Conservation (phyloP, 768 basidiomycete genomes). For the Chlorophyllum brunneum region DNA sequence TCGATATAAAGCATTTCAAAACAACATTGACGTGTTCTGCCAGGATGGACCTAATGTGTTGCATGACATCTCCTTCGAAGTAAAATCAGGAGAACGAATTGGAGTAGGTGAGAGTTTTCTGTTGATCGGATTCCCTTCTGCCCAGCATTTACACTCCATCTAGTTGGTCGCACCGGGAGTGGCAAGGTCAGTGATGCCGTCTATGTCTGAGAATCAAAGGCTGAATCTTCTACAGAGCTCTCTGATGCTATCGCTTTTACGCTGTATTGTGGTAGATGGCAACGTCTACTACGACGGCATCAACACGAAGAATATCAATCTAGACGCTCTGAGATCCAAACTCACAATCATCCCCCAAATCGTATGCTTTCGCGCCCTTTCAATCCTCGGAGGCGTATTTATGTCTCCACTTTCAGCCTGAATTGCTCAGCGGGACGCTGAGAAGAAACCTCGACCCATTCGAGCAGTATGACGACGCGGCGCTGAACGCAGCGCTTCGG, state of each 20-base stretch:
- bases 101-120: slow-evolving; percentile 30
- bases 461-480: slow-evolving; percentile 45
- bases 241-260: slow-evolving; percentile 44
- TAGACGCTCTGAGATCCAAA: slow-evolving; percentile 48
- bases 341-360: slow-evolving; percentile 54
- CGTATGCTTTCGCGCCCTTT: slow-evolving; percentile 6
- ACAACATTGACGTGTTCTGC: neutral
- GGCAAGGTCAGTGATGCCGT: slow-evolving; percentile 17
- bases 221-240: slow-evolving; percentile 18
- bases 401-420: slow-evolving; percentile 23
- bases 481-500: slow-evolving; percentile 31
- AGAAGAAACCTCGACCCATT: slow-evolving; percentile 62
- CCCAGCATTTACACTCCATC: neutral
- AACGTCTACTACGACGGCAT: slow-evolving; percentile 49
- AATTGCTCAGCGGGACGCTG: slow-evolving; percentile 54
- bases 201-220: neutral
- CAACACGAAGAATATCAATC: slow-evolving; percentile 41
- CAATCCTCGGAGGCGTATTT: neutral
- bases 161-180: slow-evolving; percentile 23
- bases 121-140: neutral
- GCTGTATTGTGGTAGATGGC: slow-evolving; percentile 50
- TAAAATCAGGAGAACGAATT: slow-evolving; percentile 55
- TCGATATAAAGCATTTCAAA: neutral
- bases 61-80: slow-evolving; percentile 44
- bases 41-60: slow-evolving; percentile 41